phyloP scores from a whole-genome alignment of 2,329 filamentous ascomycete species.

The Xylariaceae sp. region DNA sequence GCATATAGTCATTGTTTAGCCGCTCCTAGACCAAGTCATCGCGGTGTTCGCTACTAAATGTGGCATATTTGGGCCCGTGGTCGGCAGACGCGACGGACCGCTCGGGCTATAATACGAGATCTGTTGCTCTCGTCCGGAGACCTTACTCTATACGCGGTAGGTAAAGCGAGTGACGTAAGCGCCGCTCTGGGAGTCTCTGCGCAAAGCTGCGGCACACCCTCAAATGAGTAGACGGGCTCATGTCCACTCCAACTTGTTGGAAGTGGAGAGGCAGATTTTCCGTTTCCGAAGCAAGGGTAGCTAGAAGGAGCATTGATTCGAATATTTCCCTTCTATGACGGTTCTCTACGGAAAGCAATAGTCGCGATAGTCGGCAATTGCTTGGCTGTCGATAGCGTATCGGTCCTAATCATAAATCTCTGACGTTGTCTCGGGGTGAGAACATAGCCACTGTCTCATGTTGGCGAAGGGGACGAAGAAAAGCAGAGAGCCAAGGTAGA shows the following conservation, averaged over 20 bases:
- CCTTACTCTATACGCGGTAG: no score
- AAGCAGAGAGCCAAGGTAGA: background rate
- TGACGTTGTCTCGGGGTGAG: background rate
- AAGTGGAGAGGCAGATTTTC: background rate
- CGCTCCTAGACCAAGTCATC: background rate
- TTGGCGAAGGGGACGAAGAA: background rate
- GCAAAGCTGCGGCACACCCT: background rate
- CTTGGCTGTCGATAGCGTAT: background rate
- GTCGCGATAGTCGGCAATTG: background rate
- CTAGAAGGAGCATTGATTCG: background rate
- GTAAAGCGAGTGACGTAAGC: background rate
- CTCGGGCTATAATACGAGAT: no score
- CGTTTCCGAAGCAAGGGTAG: background rate
- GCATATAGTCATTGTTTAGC: background rate
- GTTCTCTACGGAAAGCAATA: background rate
- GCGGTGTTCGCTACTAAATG: background rate
- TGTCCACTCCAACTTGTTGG: background rate
- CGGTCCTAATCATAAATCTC: slow-evolving; percentile 5
- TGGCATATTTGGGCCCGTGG: background rate
- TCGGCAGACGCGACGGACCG: background rate
- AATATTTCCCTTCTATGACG: background rate
- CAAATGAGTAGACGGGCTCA: no score
- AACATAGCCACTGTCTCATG: slow-evolving; percentile 19
- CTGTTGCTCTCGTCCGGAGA: no score
- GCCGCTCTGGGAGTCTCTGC: background rate